Conservation (phyloP, 176 grass and related monocot species). For the Avena insularis region DNA sequence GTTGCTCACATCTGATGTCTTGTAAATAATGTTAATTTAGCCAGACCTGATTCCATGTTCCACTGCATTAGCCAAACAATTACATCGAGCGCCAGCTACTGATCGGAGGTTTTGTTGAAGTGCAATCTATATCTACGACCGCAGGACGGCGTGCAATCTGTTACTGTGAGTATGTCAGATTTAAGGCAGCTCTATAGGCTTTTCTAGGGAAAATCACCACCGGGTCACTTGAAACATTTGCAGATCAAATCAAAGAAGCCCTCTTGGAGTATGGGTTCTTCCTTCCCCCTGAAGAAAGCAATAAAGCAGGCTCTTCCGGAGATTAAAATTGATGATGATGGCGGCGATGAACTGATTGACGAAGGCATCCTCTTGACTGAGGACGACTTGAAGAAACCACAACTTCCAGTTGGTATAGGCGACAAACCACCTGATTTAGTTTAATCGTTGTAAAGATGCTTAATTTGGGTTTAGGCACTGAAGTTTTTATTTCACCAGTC, state of each 20-base stretch:
- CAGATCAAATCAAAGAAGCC: slow-evolving; percentile 87
- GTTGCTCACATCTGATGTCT: background rate
- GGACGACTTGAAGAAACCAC: slow-evolving; percentile 90
- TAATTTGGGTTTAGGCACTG: slow-evolving; percentile 28
- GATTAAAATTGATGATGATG: slow-evolving; percentile 75
- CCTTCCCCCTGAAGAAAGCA: slow-evolving; percentile 74
- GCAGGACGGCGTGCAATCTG: slow-evolving; percentile 39
- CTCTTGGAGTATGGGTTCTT: slow-evolving; percentile 80
- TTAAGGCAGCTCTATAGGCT: background rate
- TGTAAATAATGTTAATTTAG: background rate
- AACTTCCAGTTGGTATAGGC: slow-evolving; percentile 70
- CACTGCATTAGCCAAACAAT: slow-evolving; percentile 44
- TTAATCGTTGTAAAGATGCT: background rate
- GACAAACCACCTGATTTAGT: background rate
- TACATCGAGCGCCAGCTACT: slow-evolving; percentile 50
- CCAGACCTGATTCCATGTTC: background rate
- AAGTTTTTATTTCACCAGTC: slow-evolving; percentile 47
- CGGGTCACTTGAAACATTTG: background rate
- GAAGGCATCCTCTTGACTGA: slow-evolving; percentile 83
- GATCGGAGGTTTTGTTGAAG: slow-evolving; percentile 54
- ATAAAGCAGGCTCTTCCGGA: slow-evolving; percentile 60
- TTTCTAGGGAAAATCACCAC: too few relatives aligned
- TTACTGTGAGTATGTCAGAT: slow-evolving; percentile 41
- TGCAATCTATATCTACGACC: slow-evolving; percentile 22
- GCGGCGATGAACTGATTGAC: slow-evolving; percentile 55